Evolutionary conservation across 176 grass and related monocot genomes (phyloP).

Genomic region (Cocos nucifera): DNA sequence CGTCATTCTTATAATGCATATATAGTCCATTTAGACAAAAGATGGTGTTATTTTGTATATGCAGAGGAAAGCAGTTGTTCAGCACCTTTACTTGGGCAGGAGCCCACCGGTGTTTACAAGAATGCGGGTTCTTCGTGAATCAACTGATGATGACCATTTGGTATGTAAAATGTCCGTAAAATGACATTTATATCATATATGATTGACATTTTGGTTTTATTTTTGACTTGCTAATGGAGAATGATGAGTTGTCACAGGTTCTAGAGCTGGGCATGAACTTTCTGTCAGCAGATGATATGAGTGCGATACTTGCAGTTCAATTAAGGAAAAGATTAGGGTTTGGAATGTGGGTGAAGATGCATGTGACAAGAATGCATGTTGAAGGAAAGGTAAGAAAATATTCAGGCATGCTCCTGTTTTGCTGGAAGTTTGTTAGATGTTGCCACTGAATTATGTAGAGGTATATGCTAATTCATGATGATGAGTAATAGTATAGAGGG

Average conservation of each 20-base stretch:
- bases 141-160: constrained; percentile 91
- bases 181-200: too few relatives aligned
- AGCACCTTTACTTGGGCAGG: constrained; percentile 91
- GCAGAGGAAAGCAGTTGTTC: constrained; percentile 75
- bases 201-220: too few relatives aligned
- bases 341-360: constrained; percentile 81
- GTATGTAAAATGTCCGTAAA: constrained; percentile 20
- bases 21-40: background rate
- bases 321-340: constrained; percentile 66
- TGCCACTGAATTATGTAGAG: background rate
- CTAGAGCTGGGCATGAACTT: constrained; percentile 93
- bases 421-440: background rate
- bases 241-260: constrained; percentile 37
- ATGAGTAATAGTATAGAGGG: too few relatives aligned
- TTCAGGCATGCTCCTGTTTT: background rate
- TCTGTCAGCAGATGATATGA: constrained; percentile 92
- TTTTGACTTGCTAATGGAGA: background rate
- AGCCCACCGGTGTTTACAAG: constrained; percentile 68
- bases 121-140: constrained; percentile 70
- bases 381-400: constrained; percentile 80
- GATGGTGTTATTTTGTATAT: constrained; percentile 1
- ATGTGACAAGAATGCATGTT: constrained; percentile 89
- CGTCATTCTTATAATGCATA: background rate
- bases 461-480: too few relatives aligned
- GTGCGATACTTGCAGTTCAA: constrained; percentile 71